Evolutionary conservation across 805 yeast species (phyloP), one percentile per base, ranked within the genome.

Genomic region (Barnettozyma populi): DNA sequence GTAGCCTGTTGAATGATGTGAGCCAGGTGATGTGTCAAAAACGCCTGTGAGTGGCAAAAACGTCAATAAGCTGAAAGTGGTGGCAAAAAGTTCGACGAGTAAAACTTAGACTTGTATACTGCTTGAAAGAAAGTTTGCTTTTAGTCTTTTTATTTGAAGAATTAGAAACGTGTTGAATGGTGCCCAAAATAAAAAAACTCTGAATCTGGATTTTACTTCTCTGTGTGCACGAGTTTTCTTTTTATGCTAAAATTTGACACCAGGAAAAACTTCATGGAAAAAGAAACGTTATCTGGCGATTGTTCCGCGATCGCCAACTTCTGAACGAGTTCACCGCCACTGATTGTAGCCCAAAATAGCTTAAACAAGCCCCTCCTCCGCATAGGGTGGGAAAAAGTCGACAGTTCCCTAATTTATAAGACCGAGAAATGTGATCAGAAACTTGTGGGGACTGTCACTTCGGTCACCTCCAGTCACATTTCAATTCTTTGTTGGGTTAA

Each of bases 11-110:
- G 13, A 29, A n/a, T 29, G 32, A 29, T 11, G 32, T 8, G 32
- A 29, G 32, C 32, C 32, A 29, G 32, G 40, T 37, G 40, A 37
- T 37, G 40, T 37, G 27, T 21, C 40, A 37, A 37, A 35, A 18
- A 18, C 32, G 32, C 32, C 32, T 29, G 7, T 29, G 14, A 29
- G 32, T 29, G 32, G 32, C 32, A 29, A 29, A 29, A 29, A 23
- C 25, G 32, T 29, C 32, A 29, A 25, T n/a, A 8, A 29, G 16
- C 9, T 29, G 16, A 13, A 13, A 29, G 16, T 14, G 14, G 32
- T 29, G n/a, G 32, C 32, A 13, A 14, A 14, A 29, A 11, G 16
- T 4, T 29, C 16, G n/a, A 29, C 29, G 29, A 13, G 32, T 3
- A 29, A 29, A 29, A n/a, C 13, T 29, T 8, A 10, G 21, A 18